Evolutionary conservation across 2,329 filamentous ascomycete species (phyloP).

Genomic region (Fusarium chlamydosporum): DNA sequence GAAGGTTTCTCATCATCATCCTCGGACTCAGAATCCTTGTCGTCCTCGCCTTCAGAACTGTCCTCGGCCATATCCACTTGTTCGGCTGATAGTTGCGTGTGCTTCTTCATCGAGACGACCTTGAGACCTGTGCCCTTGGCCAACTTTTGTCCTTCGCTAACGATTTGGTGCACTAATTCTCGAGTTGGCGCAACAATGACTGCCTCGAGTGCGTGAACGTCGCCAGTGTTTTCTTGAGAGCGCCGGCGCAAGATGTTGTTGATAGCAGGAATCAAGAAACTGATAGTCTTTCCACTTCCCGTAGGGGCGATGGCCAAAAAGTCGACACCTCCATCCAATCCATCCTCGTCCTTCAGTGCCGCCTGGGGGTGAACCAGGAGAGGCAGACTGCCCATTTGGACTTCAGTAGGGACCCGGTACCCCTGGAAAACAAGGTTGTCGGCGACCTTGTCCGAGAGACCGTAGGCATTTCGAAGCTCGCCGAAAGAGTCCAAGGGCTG

Average conservation of each 20-base stretch:
- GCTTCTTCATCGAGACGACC: conserved; percentile 86
- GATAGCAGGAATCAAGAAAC: conserved; percentile 90
- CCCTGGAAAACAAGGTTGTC: conserved; percentile 88
- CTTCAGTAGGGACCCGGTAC: conserved; percentile 90
- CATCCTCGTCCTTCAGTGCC: conserved; percentile 60
- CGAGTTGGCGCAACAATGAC: conserved; percentile 84
- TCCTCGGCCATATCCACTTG: conserved; percentile 57
- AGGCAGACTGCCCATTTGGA: conserved; percentile 89
- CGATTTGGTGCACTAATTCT: conserved; percentile 83
- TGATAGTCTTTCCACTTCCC: conserved; percentile 95
- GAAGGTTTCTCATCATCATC: conserved; percentile 49
- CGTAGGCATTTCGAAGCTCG: conserved; percentile 78
- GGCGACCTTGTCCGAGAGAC: conserved; percentile 79
- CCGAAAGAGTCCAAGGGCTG: conserved; percentile 84
- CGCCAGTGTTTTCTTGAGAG: conserved; percentile 59
- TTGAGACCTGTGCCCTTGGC: conserved; percentile 81
- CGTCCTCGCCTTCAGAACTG: conserved; percentile 59
- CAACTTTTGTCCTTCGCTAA: conserved; percentile 88
- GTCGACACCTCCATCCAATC: conserved; percentile 68
- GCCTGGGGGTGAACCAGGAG: conserved; percentile 74
- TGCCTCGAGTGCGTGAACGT: conserved; percentile 69
- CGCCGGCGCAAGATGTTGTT: conserved; percentile 77
- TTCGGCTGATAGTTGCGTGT: conserved; percentile 76
- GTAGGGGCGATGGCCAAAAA: conserved; percentile 92
- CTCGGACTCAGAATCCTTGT: conserved; percentile 58